phyloP scores from a whole-genome alignment of 805 yeast species.

The Candida patagonica region DNA sequence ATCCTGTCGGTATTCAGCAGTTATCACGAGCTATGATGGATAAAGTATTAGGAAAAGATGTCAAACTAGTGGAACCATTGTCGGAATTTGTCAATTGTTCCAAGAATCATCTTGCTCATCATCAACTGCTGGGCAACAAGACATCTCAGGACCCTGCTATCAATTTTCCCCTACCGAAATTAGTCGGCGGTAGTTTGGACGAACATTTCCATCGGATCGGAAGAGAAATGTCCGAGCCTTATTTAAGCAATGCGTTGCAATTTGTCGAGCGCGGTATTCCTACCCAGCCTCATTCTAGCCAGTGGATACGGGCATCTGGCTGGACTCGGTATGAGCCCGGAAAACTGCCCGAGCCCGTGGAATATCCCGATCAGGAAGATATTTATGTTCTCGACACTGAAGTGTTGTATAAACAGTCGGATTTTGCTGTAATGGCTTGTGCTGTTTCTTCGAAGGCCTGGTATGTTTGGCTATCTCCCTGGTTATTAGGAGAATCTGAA shows the following conservation, averaged over 20 bases:
- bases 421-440: constrained; percentile 70
- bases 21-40: constrained; percentile 16
- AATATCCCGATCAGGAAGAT: constrained; percentile 57
- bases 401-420: constrained; percentile 63
- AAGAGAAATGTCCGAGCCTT: constrained; percentile 46
- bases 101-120: constrained; percentile 45
- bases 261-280: constrained; percentile 36
- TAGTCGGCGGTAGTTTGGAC: constrained; percentile 66
- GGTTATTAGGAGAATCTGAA: constrained; percentile 46
- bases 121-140: constrained; percentile 66
- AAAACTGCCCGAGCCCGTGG: constrained; percentile 44
- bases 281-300: constrained; percentile 29
- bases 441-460: constrained; percentile 73
- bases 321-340: constrained; percentile 70
- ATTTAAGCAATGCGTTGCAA: constrained; percentile 40
- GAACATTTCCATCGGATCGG: constrained; percentile 79
- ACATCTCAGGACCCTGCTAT: constrained; percentile 51
- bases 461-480: constrained; percentile 95
- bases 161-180: constrained; percentile 46
- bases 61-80: constrained; percentile 18
- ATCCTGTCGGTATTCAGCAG: constrained; percentile 27
- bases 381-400: constrained; percentile 85
- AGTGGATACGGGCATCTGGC: constrained; percentile 59
- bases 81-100: constrained; percentile 43
- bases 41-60: constrained; percentile 16